phyloP scores from a whole-genome alignment of 2,329 filamentous ascomycete genomes.

The Colletotrichum tropicale region DNA sequence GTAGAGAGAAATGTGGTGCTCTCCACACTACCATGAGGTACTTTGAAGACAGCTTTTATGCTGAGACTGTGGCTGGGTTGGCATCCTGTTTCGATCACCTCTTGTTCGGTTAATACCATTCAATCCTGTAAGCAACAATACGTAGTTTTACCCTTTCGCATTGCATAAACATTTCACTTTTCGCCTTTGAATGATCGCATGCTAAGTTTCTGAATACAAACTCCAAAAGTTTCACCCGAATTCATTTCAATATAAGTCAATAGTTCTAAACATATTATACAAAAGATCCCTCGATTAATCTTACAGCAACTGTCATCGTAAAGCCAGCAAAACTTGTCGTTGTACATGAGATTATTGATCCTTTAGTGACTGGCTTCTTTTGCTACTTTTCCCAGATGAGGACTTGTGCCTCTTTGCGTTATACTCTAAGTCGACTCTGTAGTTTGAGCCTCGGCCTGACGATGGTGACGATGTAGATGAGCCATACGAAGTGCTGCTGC shows the following conservation, averaged over 20 bases:
- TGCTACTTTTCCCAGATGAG: background rate
- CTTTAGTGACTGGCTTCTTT: background rate
- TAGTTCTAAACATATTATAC: background rate
- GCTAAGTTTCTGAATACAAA: too few relatives aligned
- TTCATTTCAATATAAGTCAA: background rate
- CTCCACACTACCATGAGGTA: background rate
- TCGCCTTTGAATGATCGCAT: background rate
- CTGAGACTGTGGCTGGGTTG: background rate
- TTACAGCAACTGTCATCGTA: background rate
- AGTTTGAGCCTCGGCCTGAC: slow-evolving; percentile 23
- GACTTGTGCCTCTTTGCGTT: slow-evolving; percentile 24
- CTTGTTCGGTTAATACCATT: background rate
- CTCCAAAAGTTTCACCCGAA: background rate
- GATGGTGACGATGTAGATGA: slow-evolving; percentile 8
- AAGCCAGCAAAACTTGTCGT: background rate
- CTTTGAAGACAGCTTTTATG: background rate
- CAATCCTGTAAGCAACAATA: background rate
- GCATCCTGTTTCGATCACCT: background rate
- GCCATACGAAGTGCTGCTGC: background rate
- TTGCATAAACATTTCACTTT: background rate
- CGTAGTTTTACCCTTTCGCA: background rate
- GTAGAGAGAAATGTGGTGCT: background rate
- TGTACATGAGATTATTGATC: background rate
- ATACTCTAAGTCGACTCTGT: slow-evolving; percentile 33
- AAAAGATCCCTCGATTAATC: background rate